Evolutionary conservation across 495 filamentous ascomycete species (phyloP), one percentile per base, ranked within the genome.

Genomic region (Xylaria venustula): DNA sequence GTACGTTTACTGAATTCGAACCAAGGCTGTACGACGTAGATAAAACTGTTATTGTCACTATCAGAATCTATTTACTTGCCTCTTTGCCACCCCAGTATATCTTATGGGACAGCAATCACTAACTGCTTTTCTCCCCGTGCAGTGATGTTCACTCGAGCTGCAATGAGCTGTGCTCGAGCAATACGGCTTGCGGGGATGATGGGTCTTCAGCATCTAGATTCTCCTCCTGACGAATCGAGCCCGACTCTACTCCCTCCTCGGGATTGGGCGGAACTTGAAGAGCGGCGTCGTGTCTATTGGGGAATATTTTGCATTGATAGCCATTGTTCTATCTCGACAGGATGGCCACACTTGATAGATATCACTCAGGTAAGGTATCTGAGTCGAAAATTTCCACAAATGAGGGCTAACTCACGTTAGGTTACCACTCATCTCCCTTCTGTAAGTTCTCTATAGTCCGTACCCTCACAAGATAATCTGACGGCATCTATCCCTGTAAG

Each of bases 241-340:
- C 72, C 69, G 7, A 73, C 74, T 6, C 42, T 83, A 1, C 44
- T 67, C 6, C 71, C 76, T 0, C 65, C 81, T 0, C 64, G 66
- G 37, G 69, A 69, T 55, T 83, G 81, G 80, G 61, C 59, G 7
- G 81, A 84, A 50, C 63, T 78, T 8, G 82, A 85, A 67, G 81
- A 83, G 62, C 73, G 81, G 17, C 71, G 83, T 7, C 61, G 83
- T 9, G 59, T 77, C 4, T 84, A 85, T 56, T 85, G 82, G 83
- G 76, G 71, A 8, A 69, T 77, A 1, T 84, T 81, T 46, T 73
- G 73, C 22, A 74, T 83, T 23, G 82, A 85, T 60, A 70, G 74
- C 19, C 81, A 81, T 47, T 73, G 69, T 19, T 74, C 69, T 53
- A 75, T 79, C 45, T 78, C 75, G 20, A 79, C 78, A 2, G 79